These are phyloP conservation scores for Cladosporium sp. DNA, from an alignment of 2,329 filamentous ascomycete genomes.

Conservation along the genomic window DNA sequence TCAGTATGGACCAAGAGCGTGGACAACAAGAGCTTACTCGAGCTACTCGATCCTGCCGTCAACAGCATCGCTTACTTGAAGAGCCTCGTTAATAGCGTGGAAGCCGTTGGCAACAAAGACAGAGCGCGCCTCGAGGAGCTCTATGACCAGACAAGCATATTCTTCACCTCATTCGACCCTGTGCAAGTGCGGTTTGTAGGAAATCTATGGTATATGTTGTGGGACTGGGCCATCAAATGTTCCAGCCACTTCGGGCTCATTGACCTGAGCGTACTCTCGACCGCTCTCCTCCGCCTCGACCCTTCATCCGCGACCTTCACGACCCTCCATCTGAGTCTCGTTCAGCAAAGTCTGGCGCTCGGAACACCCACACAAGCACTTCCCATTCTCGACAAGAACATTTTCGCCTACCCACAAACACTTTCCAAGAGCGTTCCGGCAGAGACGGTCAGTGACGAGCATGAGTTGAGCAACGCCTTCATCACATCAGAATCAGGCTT, in stretches of 20 bases:
- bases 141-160: slow-evolving; percentile 43
- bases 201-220: slow-evolving; percentile 40
- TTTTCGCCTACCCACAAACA: slow-evolving; percentile 56
- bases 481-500: slow-evolving; percentile 56
- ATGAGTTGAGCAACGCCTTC: slow-evolving; percentile 47
- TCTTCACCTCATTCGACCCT: slow-evolving; percentile 46
- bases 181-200: slow-evolving; percentile 51
- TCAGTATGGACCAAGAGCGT: slow-evolving; percentile 31
- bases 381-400: slow-evolving; percentile 57
- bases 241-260: slow-evolving; percentile 12
- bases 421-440: slow-evolving; percentile 31
- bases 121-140: slow-evolving; percentile 34
- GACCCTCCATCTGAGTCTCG: slow-evolving; percentile 53
- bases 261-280: slow-evolving; percentile 33
- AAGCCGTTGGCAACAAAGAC: slow-evolving; percentile 20
- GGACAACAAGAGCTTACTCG: slow-evolving; percentile 36
- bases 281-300: slow-evolving; percentile 60
- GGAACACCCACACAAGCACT: slow-evolving; percentile 50
- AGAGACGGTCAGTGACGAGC: slow-evolving; percentile 35
- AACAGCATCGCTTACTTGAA: slow-evolving; percentile 56
- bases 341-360: slow-evolving; percentile 51
- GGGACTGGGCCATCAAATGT: slow-evolving; percentile 30
- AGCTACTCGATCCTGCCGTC: slow-evolving; percentile 48
- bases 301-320: slow-evolving; percentile 62
- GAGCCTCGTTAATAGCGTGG: slow-evolving; percentile 40